Evolutionary conservation across 2,329 filamentous ascomycete genomes (phyloP).

Genomic region (Cercospora brassicicola): DNA sequence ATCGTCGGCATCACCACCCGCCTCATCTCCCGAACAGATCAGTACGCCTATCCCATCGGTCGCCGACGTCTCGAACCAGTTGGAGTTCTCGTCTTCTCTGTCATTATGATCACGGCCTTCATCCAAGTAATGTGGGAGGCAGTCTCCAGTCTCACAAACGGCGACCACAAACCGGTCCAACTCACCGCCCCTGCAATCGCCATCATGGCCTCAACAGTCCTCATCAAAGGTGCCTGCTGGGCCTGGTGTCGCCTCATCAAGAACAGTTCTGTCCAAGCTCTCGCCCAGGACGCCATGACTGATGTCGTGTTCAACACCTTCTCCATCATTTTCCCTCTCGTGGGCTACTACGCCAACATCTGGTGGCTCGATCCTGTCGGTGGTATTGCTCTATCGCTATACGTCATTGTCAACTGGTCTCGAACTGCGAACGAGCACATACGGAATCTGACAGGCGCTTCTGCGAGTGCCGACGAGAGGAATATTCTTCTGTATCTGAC

Average conservation of each 20-base stretch:
- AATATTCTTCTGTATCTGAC: constrained; percentile 87
- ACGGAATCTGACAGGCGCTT: constrained; percentile 75
- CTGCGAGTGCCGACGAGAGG: constrained; percentile 75
- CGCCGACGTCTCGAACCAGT: constrained; percentile 74
- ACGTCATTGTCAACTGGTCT: constrained; percentile 80
- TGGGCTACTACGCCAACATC: constrained; percentile 71
- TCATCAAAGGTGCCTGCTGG: constrained; percentile 82
- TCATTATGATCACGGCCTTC: constrained; percentile 85
- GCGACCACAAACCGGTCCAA: constrained; percentile 68
- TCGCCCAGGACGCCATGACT: constrained; percentile 67
- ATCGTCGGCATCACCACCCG: constrained; percentile 78
- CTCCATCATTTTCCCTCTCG: constrained; percentile 83
- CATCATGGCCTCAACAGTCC: constrained; percentile 78
- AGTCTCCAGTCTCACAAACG: constrained; percentile 60
- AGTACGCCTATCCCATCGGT: constrained; percentile 76
- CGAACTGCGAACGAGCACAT: constrained; percentile 73
- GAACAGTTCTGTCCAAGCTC: constrained; percentile 80
- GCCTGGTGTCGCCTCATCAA: constrained; percentile 83
- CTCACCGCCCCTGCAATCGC: constrained; percentile 69
- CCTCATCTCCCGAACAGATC: constrained; percentile 71
- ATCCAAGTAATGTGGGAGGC: constrained; percentile 74
- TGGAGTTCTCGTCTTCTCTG: constrained; percentile 76
- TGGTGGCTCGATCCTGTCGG: constrained; percentile 85
- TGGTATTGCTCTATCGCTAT: constrained; percentile 72
- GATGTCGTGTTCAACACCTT: constrained; percentile 91